Conservation (phyloP, 2,329 filamentous ascomycete species). For the Venturia pyrina region DNA sequence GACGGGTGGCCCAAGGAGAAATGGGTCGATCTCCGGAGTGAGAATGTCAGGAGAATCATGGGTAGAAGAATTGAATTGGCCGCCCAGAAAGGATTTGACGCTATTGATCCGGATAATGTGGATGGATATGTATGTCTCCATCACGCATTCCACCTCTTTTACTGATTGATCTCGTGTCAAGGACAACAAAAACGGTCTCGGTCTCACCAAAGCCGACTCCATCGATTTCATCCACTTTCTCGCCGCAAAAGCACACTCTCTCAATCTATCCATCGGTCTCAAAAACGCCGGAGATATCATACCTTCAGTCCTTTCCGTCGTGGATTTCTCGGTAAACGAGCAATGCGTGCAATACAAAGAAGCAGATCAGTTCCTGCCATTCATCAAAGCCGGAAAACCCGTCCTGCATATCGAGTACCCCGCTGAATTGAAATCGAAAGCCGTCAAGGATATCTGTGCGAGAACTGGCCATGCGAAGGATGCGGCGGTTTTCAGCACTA, state of each 20-base stretch:
- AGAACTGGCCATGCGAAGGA: conserved; percentile 17
- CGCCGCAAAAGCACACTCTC: conserved; percentile 40
- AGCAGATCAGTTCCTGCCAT: conserved; percentile 47
- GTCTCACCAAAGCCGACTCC: conserved; percentile 46
- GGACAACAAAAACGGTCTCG: conserved; percentile 52
- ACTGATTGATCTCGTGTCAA: conserved; percentile 14
- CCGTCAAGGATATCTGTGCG: conserved; percentile 20
- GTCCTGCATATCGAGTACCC: conserved; percentile 69
- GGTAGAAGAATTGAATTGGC: conserved; percentile 48
- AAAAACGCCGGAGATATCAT: conserved; percentile 61
- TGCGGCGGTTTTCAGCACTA: conserved; percentile 47
- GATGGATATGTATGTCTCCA: conserved; percentile 49
- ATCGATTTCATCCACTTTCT: conserved; percentile 53
- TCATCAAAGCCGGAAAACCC: conserved; percentile 52
- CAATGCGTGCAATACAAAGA: conserved; percentile 53
- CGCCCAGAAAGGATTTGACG: conserved; percentile 53
- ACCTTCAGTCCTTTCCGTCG: conserved; percentile 34
- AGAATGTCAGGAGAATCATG: conserved; percentile 55
- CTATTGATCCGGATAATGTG: conserved; percentile 62
- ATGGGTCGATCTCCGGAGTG: conserved; percentile 54
- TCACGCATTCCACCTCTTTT: conserved; percentile 3
- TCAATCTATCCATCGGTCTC: conserved; percentile 52
- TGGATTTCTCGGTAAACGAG: conserved; percentile 62
- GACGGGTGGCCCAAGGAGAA: conserved; percentile 57
- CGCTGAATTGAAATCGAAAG: conserved; percentile 24